Conservation (phyloP, 176 grass and related monocot genomes). For the Typha latifolia region DNA sequence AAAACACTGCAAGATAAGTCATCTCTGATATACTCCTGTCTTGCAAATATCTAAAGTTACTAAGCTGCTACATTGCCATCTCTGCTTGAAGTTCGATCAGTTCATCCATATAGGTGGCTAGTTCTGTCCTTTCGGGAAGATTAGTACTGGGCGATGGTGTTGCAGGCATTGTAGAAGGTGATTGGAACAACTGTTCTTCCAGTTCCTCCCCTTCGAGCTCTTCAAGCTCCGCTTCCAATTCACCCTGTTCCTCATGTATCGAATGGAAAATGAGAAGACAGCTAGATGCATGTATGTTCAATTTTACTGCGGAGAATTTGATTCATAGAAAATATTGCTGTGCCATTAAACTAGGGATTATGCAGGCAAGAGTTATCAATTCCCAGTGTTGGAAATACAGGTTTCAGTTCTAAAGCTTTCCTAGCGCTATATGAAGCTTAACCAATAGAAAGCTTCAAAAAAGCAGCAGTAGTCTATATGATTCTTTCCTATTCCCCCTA, state of each 20-base stretch:
- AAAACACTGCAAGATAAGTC: too few relatives aligned
- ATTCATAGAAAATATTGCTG: too few relatives aligned
- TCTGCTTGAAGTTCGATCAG: conserved; percentile 41
- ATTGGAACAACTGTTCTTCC: conserved; percentile 29
- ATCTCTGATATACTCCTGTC: too few relatives aligned
- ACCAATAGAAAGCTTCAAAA: too few relatives aligned
- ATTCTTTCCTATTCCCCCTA: neutral
- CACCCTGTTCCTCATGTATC: conserved; percentile 27
- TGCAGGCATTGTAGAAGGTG: neutral
- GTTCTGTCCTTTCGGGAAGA: neutral
- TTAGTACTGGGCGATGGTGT: neutral
- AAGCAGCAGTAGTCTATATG: neutral
- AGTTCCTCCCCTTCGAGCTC: conserved; percentile 46
- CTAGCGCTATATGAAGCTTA: too few relatives aligned
- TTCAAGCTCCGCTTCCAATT: conserved; percentile 52
- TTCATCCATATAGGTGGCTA: conserved; percentile 20
- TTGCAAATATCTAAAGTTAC: too few relatives aligned
- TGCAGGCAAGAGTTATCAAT: too few relatives aligned
- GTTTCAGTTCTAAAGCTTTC: neutral
- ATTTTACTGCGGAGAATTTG: too few relatives aligned
- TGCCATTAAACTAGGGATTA: too few relatives aligned
- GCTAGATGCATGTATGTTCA: too few relatives aligned
- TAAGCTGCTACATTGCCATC: conserved; percentile 33
- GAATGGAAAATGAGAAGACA: too few relatives aligned
- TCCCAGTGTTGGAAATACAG: neutral